Conservation (phyloP, 371 early-diverging fungal species). For the Funneliformis caledonium region DNA sequence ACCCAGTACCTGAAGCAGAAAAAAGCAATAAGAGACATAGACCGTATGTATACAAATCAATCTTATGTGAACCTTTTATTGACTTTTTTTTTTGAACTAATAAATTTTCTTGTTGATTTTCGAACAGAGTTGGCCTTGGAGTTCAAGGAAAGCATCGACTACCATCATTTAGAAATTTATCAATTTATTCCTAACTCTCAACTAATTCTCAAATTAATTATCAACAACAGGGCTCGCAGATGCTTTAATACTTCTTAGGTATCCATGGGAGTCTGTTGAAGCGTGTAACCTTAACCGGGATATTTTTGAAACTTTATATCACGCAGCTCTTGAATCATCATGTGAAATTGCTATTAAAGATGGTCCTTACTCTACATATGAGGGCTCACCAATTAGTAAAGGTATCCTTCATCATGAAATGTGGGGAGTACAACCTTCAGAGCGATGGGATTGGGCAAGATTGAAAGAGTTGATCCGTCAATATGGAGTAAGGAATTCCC, state of each 20-base stretch:
- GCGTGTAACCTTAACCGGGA: slow-evolving; percentile 88
- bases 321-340: slow-evolving; percentile 95
- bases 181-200: too few relatives aligned
- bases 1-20: slow-evolving; percentile 97
- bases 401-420: slow-evolving; percentile 97
- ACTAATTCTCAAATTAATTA: too few relatives aligned
- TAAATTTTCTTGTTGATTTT: neutral
- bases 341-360: slow-evolving; percentile 88
- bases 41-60: slow-evolving; percentile 56
- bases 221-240: slow-evolving; percentile 84
- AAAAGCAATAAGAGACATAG: slow-evolving; percentile 94
- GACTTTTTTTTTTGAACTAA: neutral
- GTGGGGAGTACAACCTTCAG: slow-evolving; percentile 86
- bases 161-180: too few relatives aligned
- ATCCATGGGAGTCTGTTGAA: slow-evolving; percentile 94
- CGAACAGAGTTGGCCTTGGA: slow-evolving; percentile 87
- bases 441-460: slow-evolving; percentile 91
- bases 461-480: slow-evolving; percentile 85
- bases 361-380: slow-evolving; percentile 92
- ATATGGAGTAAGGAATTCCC: slow-evolving; percentile 95
- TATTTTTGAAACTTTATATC: slow-evolving; percentile 99
- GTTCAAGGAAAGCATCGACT: slow-evolving; percentile 69
- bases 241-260: slow-evolving; percentile 94
- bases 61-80: neutral
- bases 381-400: slow-evolving; percentile 90